Evolutionary conservation across 208 protist species (phyloP).

Genomic region (Crithidia brevicula): DNA sequence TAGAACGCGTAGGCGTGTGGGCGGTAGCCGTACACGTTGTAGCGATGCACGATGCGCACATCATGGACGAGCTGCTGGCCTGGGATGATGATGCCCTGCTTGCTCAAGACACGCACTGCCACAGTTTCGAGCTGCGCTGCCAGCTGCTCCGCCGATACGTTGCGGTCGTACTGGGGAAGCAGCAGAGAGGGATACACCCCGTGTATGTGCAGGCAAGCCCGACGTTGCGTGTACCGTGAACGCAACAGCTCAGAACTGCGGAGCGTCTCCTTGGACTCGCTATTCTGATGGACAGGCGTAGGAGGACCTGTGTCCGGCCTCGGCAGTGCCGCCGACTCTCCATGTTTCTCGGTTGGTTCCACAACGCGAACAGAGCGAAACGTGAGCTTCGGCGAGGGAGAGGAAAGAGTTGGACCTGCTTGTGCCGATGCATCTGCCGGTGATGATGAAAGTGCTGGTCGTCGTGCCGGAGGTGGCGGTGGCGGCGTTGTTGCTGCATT

Average conservation of each 20-base stretch:
- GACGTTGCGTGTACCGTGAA: conserved; percentile 26
- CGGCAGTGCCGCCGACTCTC: background rate
- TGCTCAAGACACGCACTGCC: conserved; percentile 34
- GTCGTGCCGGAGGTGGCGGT: too few species aligned
- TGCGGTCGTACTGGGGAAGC: conserved; percentile 54
- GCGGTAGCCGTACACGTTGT: conserved; percentile 83
- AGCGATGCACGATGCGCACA: conserved; percentile 57
- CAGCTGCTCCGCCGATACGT: conserved; percentile 68
- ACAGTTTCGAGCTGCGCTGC: conserved; percentile 78
- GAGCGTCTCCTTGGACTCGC: background rate
- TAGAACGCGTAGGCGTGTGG: conserved; percentile 50
- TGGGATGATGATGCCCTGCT: conserved; percentile 11
- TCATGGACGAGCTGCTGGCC: conserved; percentile 69
- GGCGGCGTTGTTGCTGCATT: background rate
- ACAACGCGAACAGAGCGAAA: background rate
- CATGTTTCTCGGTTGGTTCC: background rate
- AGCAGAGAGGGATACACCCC: conserved; percentile 82
- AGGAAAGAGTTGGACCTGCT: background rate
- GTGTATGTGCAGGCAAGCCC: conserved; percentile 82
- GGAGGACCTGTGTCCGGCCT: background rate
- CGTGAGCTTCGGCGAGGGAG: conserved; percentile 1
- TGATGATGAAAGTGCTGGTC: background rate
- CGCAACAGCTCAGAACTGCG: conserved; percentile 11
- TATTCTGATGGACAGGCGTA: background rate
- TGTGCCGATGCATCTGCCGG: background rate